These are phyloP conservation scores for Metarhizium rileyi DNA, from an alignment of 2,329 filamentous ascomycete genomes.

Conservation along the genomic window DNA sequence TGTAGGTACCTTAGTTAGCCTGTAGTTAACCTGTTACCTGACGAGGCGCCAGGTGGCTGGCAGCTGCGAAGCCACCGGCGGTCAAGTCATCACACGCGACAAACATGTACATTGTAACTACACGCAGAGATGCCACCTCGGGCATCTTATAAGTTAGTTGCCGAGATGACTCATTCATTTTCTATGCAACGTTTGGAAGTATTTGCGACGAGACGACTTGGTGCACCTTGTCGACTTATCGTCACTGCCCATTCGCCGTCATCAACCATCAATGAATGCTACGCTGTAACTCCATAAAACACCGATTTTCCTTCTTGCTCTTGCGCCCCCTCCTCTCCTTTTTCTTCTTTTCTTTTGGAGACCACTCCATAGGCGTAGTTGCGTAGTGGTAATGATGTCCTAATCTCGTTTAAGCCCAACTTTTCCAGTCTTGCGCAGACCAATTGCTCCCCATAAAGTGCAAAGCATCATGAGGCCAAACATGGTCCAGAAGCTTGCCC, in stretches of 20 bases:
- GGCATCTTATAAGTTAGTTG: not conserved
- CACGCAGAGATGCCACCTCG: not conserved
- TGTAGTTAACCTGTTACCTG: no score
- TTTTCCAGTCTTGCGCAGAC: constrained; percentile 31
- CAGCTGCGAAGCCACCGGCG: not conserved
- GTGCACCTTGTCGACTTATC: not conserved
- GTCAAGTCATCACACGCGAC: not conserved
- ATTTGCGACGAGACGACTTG: not conserved
- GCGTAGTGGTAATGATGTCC: not conserved
- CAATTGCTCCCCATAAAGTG: constrained; percentile 27
- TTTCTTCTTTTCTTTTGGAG: not conserved
- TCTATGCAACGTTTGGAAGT: not conserved
- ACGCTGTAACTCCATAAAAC: no score
- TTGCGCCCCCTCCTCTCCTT: no score
- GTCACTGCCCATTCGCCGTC: not conserved
- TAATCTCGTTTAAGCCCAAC: constrained; percentile 37
- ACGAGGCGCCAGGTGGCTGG: not conserved
- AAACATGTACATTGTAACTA: not conserved
- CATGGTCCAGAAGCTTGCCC: constrained; percentile 40
- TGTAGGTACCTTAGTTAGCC: no score
- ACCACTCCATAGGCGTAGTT: not conserved
- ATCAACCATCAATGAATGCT: no score
- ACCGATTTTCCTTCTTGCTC: no score
- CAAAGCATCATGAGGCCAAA: constrained; percentile 36
- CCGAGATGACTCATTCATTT: not conserved